Conservation (phyloP, 2,329 filamentous ascomycete species). For the Exophiala dermatitidis region DNA sequence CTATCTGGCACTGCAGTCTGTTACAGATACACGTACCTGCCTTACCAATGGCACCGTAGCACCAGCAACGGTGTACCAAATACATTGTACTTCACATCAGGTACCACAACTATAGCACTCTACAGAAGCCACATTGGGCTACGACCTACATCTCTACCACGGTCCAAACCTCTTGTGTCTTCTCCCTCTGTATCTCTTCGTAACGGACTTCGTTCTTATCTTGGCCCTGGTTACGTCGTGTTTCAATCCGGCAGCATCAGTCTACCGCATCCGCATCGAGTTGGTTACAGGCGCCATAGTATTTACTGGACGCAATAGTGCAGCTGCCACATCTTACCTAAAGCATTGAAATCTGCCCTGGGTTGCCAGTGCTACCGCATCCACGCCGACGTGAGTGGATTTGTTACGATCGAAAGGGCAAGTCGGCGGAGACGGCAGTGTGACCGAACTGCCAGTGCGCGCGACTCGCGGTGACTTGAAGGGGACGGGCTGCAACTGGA, state of each 20-base stretch:
- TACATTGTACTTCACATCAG: too few relatives aligned
- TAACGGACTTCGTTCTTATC: too few relatives aligned
- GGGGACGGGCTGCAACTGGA: background rate
- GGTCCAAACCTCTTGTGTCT: too few relatives aligned
- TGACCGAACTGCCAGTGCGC: background rate
- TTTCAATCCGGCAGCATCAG: background rate
- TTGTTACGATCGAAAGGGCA: background rate
- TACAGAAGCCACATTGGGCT: too few relatives aligned
- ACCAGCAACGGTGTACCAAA: too few relatives aligned
- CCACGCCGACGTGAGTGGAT: background rate
- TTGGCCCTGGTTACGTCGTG: background rate
- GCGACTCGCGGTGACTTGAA: background rate
- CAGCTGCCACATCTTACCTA: background rate
- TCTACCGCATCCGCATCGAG: background rate
- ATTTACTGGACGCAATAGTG: background rate
- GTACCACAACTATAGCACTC: too few relatives aligned
- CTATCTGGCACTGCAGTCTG: too few relatives aligned
- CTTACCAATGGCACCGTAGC: too few relatives aligned
- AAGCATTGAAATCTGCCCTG: background rate
- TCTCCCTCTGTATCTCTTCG: too few relatives aligned
- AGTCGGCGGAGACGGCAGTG: background rate
- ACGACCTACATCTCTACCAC: too few relatives aligned
- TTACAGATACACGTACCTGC: too few relatives aligned
- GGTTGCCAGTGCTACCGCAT: background rate
- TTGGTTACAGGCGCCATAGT: background rate